Evolutionary conservation across 768 basidiomycete species (phyloP), one percentile per base, ranked within the genome.

Genomic region (Tulasnella sp.): DNA sequence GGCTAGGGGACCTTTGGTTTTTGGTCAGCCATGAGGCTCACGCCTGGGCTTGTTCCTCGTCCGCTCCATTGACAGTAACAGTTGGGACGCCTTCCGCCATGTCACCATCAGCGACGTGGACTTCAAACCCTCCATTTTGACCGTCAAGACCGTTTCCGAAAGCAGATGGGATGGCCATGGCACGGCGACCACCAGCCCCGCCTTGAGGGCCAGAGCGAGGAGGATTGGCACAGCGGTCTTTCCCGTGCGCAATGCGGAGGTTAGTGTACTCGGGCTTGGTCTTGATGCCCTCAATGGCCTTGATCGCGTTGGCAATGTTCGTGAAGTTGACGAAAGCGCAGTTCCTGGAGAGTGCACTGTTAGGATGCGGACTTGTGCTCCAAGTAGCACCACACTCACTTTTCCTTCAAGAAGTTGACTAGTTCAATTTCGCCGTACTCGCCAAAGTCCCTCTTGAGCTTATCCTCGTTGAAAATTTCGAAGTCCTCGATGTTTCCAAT

Each of bases 351-450:
- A 74, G 76, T 71, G 78, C 76, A 71, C 77, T 64, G 76, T 74
- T 29, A 49, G 74, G 73, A 64, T 75, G 58, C 45, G 64, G 52
- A 72, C 75, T 31, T 17, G 77, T 64, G 40, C 72, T 37, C n/a
- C 11, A 45, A 31, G 34, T n/a, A 36, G 54, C 37, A 9, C 29
- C 37, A 36, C 4, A 88, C 93, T 58, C 80, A 92, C 92, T 97
- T 96, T 83, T 97, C 95, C 84, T 91, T 93, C 79, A 97, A 85
- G 85, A 94, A 97, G 83, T 97, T 97, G 83, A 97, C 91, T 74
- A 97, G 89, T 85, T 99, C 97, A 79, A 99, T 96, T 77, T 99
- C 97, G 29, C 97, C 97, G 83, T 88, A 98, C 85, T 96, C 96
- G 71, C 91, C 92, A 85, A 99, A 98, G 85, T 99, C 97, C 71